phyloP scores from a whole-genome alignment of 2,329 filamentous ascomycete genomes.

The Alternaria burnsii region DNA sequence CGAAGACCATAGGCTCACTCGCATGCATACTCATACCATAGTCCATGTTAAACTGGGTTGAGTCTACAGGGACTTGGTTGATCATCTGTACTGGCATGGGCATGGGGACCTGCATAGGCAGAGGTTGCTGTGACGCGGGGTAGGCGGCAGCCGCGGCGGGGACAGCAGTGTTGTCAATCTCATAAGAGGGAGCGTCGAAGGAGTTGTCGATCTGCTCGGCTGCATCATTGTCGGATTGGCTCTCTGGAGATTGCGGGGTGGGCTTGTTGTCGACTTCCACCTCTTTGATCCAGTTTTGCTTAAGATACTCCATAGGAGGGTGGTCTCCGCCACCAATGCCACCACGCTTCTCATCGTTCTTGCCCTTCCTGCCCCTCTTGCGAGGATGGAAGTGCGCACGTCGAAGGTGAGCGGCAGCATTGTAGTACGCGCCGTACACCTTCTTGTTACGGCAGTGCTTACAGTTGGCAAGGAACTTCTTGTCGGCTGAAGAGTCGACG shows the following conservation, averaged over 20 bases:
- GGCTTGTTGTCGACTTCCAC: constrained; percentile 56
- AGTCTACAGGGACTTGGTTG: constrained; percentile 24
- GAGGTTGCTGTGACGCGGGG: constrained; percentile 18
- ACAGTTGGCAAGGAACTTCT: constrained; percentile 78
- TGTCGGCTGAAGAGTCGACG: constrained; percentile 65
- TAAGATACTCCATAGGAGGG: constrained; percentile 68
- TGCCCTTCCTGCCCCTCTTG: constrained; percentile 65
- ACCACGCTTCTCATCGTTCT: constrained; percentile 67
- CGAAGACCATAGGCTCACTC: constrained; percentile 30
- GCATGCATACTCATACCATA: constrained; percentile 33
- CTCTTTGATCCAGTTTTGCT: constrained; percentile 67
- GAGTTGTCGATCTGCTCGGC: constrained; percentile 14
- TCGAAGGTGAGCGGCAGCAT: constrained; percentile 88
- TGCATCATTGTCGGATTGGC: constrained; percentile 35
- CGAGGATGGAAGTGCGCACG: constrained; percentile 85
- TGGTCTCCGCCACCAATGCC: constrained; percentile 70
- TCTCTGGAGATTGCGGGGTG: constrained; percentile 28
- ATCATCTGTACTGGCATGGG: constrained; percentile 15
- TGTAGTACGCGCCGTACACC: constrained; percentile 91
- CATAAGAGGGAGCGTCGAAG: constrained; percentile 18
- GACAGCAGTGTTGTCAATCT: constrained; percentile 11
- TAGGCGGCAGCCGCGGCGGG: constrained; percentile 7
- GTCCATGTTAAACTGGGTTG: constrained; percentile 27
- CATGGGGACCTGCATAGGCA: constrained; percentile 11
- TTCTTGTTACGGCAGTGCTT: constrained; percentile 82